Evolutionary conservation across 352 stramenopile species (phyloP).

Genomic region (Phytophthora tentaculata): DNA sequence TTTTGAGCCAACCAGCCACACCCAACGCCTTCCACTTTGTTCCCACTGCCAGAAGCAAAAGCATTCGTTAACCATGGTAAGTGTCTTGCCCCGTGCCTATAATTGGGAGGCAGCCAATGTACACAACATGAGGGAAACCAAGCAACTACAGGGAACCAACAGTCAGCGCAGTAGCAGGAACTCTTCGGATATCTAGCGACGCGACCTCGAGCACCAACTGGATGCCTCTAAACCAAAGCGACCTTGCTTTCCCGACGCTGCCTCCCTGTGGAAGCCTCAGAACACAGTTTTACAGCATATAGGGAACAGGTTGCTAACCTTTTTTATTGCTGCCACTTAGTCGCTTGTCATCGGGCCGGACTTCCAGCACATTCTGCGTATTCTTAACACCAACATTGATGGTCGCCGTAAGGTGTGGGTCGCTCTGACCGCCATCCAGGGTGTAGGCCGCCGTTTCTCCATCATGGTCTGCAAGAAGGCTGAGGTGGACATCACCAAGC

Average conservation of each 20-base stretch:
- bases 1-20: constrained; percentile 40
- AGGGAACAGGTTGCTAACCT: constrained; percentile 11
- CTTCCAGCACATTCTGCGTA: constrained; percentile 99
- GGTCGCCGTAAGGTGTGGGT: constrained; percentile 95
- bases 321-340: constrained; percentile 38
- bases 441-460: constrained; percentile 87
- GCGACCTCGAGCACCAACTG: neutral
- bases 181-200: neutral
- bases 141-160: neutral
- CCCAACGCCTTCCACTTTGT: constrained; percentile 60
- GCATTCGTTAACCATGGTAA: constrained; percentile 86
- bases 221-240: neutral
- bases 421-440: constrained; percentile 85
- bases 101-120: constrained; percentile 10
- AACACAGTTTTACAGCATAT: neutral
- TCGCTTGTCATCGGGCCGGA: constrained; percentile 94
- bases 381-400: constrained; percentile 99
- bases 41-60: constrained; percentile 87
- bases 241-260: constrained; percentile 1
- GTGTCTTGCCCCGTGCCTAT: constrained; percentile 26
- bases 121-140: neutral
- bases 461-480: constrained; percentile 99
- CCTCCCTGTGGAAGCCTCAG: neutral
- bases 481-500: constrained; percentile 99
- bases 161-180: constrained; percentile 17